Evolutionary conservation across 768 basidiomycete genomes (phyloP), one percentile per base, ranked within the genome.

Genomic region (Lentinula raphanica): DNA sequence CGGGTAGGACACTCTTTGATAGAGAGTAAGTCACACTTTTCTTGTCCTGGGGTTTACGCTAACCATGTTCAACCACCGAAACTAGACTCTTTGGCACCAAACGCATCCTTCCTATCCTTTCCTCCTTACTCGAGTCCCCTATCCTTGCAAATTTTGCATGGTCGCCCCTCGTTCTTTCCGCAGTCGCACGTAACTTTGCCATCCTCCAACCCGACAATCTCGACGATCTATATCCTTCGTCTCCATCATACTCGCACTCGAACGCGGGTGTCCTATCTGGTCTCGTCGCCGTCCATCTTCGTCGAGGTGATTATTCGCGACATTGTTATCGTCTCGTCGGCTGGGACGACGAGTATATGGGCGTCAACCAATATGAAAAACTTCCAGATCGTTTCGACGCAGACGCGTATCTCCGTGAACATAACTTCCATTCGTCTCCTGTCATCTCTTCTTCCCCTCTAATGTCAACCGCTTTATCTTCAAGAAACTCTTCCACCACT

Each of bases 251-350:
- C n/a, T 27, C 36, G 8, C 32, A 36, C 3, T 25, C 51, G 11
- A 32, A 36, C 5, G 32, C 51, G 1, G 51, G 51, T 7, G 51
- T 53, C 12, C 54, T 49, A 86, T 66, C 67, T 66, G 73, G 70
- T 35, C 76, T 79, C 66, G 62, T 83, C n/a, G 81, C 80, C 0
- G 67, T 82, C 29, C 82, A 83, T 61, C 60, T 81, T 15, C 75
- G 82, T 5, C 71, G 82, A 5, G 82, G 82, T 3, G 82, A 83
- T 64, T 84, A 69, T 62, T 67, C 74, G 48, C 64, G 70, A 11
- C 70, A 73, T 0, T 83, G 82, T 62, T 44, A 66, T 9, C 59
- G 67, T 11, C 72, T 82, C 17, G 75, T 75, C 3, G 40, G 44
- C 17, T 56, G 54, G 54, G 40, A 56, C 13, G 38, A n/a, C n/a